Conservation (phyloP, 2,329 filamentous ascomycete species). For the Dothiorella sarmentorum region DNA sequence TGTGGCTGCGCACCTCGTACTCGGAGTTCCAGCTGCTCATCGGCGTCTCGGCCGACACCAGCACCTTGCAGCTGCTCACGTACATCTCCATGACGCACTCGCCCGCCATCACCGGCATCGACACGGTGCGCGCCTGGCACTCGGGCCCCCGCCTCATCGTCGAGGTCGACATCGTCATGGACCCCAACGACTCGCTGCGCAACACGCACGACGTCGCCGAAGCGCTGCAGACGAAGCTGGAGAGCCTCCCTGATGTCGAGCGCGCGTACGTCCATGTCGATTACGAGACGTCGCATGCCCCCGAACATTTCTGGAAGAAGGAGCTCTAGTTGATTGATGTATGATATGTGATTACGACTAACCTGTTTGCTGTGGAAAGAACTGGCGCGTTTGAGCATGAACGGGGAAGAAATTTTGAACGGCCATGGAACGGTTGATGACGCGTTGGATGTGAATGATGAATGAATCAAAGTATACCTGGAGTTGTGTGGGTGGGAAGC, state of each 20-base stretch:
- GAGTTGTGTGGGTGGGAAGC: too few relatives aligned
- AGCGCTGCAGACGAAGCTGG: slow-evolving; percentile 88
- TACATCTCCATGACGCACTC: slow-evolving; percentile 89
- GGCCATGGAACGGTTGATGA: too few relatives aligned
- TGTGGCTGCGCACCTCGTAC: slow-evolving; percentile 86
- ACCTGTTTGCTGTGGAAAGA: too few relatives aligned
- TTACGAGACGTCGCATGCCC: slow-evolving; percentile 93
- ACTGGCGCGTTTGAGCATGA: too few relatives aligned
- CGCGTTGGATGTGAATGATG: too few relatives aligned
- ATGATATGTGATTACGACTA: not conserved
- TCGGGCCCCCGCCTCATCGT: slow-evolving; percentile 84
- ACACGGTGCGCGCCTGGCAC: slow-evolving; percentile 93
- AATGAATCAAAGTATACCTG: too few relatives aligned
- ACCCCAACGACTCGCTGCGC: slow-evolving; percentile 65
- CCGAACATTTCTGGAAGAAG: slow-evolving; percentile 73
- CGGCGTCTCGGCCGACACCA: slow-evolving; percentile 79
- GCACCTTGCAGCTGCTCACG: slow-evolving; percentile 89
- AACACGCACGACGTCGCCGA: slow-evolving; percentile 92
- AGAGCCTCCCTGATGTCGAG: slow-evolving; percentile 88
- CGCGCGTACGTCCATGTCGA: slow-evolving; percentile 95
- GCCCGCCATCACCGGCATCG: slow-evolving; percentile 74
- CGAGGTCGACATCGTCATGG: slow-evolving; percentile 96
- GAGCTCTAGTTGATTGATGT: slow-evolving; percentile 46
- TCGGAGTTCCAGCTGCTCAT: slow-evolving; percentile 88
- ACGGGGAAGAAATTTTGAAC: too few relatives aligned